A percentile compares a stretch with the other conserved stretches of the same genome.
phyloP scores from a whole-genome alignment of 1,284 basidiomycete species.

The Moesziomyces parantarcticus region DNA sequence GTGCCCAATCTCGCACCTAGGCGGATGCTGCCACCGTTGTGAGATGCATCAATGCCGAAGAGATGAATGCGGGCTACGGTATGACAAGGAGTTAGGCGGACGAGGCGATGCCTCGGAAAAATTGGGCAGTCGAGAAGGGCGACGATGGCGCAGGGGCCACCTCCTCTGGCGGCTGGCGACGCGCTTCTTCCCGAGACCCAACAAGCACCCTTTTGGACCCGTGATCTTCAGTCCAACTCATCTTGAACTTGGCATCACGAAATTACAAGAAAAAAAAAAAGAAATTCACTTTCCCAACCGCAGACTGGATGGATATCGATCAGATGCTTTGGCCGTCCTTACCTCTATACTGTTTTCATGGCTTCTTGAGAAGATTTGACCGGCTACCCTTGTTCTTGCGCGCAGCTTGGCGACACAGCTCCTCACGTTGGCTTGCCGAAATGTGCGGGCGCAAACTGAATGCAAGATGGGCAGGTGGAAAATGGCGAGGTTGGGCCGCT shows the following conservation, averaged over 20 bases:
- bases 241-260: background rate
- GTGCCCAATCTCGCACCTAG: too few species aligned
- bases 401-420: too few species aligned
- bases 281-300: background rate
- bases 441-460: too few species aligned
- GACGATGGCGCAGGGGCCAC: slow-evolving; percentile 22
- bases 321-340: background rate
- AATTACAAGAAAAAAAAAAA: background rate
- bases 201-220: slow-evolving; percentile 18
- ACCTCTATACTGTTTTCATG: background rate
- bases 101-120: background rate
- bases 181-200: slow-evolving; percentile 13
- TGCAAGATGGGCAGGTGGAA: too few species aligned
- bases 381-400: too few species aligned
- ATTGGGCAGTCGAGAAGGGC: background rate
- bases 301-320: background rate
- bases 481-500: too few species aligned
- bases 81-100: background rate
- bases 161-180: slow-evolving; percentile 1
- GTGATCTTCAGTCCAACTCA: slow-evolving; percentile 13
- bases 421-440: too few species aligned
- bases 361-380: too few species aligned
- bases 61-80: too few species aligned
- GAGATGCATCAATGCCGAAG: too few species aligned
- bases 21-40: too few species aligned